A percentile compares a stretch with the other conserved stretches of the same genome.
Evolutionary conservation across 768 basidiomycete genomes (phyloP).

Genomic region (Trametopsis cervina): DNA sequence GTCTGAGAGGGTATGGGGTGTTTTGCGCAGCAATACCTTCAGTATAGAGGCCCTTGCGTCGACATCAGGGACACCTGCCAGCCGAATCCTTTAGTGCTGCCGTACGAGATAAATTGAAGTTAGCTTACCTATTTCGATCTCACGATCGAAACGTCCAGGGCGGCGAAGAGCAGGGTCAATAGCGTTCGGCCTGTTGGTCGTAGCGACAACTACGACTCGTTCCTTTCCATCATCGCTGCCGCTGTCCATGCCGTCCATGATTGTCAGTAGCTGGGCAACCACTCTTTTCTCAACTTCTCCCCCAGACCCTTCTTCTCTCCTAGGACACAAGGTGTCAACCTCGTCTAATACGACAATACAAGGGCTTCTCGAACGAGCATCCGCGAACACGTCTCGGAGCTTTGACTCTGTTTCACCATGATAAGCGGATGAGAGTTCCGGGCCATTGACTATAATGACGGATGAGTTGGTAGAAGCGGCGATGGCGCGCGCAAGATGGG

Average conservation of each 20-base stretch:
- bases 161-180: conserved; percentile 89
- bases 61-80: conserved; percentile 78
- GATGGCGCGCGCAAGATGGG: conserved; percentile 91
- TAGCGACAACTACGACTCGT: conserved; percentile 90
- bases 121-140: conserved; percentile 83
- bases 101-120: background rate
- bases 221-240: conserved; percentile 34
- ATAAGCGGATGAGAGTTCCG: conserved; percentile 90
- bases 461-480: conserved; percentile 80
- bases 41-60: conserved; percentile 83
- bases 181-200: conserved; percentile 92
- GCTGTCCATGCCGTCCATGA: conserved; percentile 86
- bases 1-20: conserved; percentile 63
- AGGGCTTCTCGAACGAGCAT: conserved; percentile 75
- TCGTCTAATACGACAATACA: conserved; percentile 96
- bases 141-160: conserved; percentile 89
- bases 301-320: conserved; percentile 81
- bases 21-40: conserved; percentile 72
- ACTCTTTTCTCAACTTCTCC: conserved; percentile 96
- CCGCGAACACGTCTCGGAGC: conserved; percentile 82
- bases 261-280: conserved; percentile 89
- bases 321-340: conserved; percentile 90
- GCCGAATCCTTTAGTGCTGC: conserved; percentile 1
- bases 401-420: conserved; percentile 96
- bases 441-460: conserved; percentile 92